Conservation (phyloP, 192 early-diverging fungal genomes). For the Powellomyces hirtus region DNA sequence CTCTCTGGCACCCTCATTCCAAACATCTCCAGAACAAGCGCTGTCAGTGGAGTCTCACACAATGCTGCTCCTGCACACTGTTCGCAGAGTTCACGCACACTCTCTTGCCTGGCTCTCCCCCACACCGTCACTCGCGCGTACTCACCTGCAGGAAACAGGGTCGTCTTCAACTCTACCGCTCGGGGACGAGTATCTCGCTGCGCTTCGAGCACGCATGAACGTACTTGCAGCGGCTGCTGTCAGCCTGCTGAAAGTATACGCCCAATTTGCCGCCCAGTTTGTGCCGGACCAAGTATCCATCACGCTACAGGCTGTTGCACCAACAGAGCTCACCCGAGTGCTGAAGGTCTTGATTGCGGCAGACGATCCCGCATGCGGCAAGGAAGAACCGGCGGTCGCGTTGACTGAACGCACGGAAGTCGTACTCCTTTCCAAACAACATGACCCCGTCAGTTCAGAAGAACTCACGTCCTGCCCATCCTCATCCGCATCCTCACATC, state of each 20-base stretch:
- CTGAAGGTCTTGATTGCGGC: not conserved
- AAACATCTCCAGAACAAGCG: too few relatives aligned
- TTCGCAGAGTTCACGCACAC: too few relatives aligned
- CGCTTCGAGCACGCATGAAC: not conserved
- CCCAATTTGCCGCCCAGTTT: slow-evolving; percentile 8
- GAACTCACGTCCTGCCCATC: not conserved
- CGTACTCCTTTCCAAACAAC: not conserved
- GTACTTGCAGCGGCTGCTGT: not conserved
- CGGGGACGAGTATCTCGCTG: not conserved
- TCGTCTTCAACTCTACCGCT: too few relatives aligned
- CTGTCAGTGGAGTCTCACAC: too few relatives aligned
- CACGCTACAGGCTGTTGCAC: slow-evolving; percentile 3
- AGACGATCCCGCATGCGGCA: not conserved
- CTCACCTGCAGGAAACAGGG: too few relatives aligned
- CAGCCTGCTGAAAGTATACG: not conserved
- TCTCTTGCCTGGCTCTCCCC: too few relatives aligned
- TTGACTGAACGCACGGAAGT: not conserved
- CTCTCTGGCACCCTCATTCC: too few relatives aligned
- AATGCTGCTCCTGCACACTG: too few relatives aligned
- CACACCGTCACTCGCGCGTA: too few relatives aligned
- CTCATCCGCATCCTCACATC: not conserved
- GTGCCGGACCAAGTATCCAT: not conserved
- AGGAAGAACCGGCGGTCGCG: not conserved
- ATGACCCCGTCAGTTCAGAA: not conserved
- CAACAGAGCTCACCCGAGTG: not conserved